Evolutionary conservation across 106 monocot species (phyloP), one percentile per base, ranked within the genome.

Genomic region (Dactylorhiza incarnata): DNA sequence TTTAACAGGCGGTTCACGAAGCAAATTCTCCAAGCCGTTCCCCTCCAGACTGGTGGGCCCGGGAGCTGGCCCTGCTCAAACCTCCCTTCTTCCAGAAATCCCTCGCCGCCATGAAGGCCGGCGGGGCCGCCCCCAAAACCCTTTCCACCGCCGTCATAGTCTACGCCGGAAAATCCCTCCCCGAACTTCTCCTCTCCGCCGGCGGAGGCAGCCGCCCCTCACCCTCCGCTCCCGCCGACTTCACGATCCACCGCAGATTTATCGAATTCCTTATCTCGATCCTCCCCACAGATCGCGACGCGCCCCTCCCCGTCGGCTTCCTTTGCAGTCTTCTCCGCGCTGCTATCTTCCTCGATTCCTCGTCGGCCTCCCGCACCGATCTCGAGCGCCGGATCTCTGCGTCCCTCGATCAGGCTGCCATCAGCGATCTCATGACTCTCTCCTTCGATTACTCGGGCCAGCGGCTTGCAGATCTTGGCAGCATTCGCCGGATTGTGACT

Each of bases 1-100:
- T 10, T 23, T 5, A 73, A 5, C 77, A 94, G 94, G 86, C 74
- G 7, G 84, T 76, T 73, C 83, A 80, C 49, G 95, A 92, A 79
- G 46, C 79, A 6, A 79, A 72, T 46, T 87, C 83, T 43, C 95
- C 89, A 26, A 87, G 77, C 9, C 74, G 89, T 23, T 80, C 87
- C 3, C 85, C 89, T 17, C 54, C 89, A 16, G 91, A 87, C 20
- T 95, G 95, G 95, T 92, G 95, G 95, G 82, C 81, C 11, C 45
- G 68, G 7, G 92, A 92, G 47, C 76, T 94, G 12, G 68, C 86
- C 37, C 61, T 74, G 16, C 84, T 94, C 58, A 6, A 54, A 49
- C 83, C 83, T 11, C 17, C 68, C 71, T 83, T 73, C 71, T 77
- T 91, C 78, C 79, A 82, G 17, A 85, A 85, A 75, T 52, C 83